Percentiles rank a stretch among this genome's conserved stretches.
Evolutionary conservation across 176 grass and related monocot species (phyloP).

Genomic region (Ananas comosus): DNA sequence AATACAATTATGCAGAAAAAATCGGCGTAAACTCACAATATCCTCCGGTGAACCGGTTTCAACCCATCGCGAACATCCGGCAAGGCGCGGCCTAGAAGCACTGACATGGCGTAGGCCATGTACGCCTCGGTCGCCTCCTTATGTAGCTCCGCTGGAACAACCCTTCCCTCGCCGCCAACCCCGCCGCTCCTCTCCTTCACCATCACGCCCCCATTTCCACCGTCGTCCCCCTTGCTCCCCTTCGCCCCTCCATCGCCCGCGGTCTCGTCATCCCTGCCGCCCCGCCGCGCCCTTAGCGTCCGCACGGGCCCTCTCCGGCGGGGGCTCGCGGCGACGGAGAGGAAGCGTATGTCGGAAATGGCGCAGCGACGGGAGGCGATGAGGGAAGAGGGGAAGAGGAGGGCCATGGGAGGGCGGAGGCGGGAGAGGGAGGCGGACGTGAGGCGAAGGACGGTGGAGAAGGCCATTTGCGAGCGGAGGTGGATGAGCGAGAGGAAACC

Average conservation of each 20-base stretch:
- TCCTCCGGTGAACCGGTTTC: slow-evolving; percentile 91
- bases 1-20: neutral
- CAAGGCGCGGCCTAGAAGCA: slow-evolving; percentile 76
- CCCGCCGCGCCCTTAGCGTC: slow-evolving; percentile 10
- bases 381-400: slow-evolving; percentile 22
- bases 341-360: slow-evolving; percentile 22
- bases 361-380: slow-evolving; percentile 18
- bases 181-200: slow-evolving; percentile 19
- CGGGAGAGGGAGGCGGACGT: slow-evolving; percentile 20
- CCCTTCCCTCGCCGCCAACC: slow-evolving; percentile 22
- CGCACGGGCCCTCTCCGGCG: neutral
- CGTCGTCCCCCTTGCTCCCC: slow-evolving; percentile 11
- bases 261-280: slow-evolving; percentile 4
- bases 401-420: slow-evolving; percentile 23
- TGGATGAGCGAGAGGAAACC: neutral
- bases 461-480: slow-evolving; percentile 24
- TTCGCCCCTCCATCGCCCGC: slow-evolving; percentile 4
- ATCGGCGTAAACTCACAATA: slow-evolving; percentile 50
- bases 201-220: slow-evolving; percentile 13
- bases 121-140: slow-evolving; percentile 87
- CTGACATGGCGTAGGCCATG: slow-evolving; percentile 93
- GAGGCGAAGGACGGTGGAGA: slow-evolving; percentile 47
- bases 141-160: slow-evolving; percentile 74
- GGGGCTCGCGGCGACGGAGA: slow-evolving; percentile 14
- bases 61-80: slow-evolving; percentile 90